Percentiles rank a stretch among this genome's conserved stretches.
phyloP scores from a whole-genome alignment of 768 basidiomycete genomes.

The Coprinopsis cinerea region DNA sequence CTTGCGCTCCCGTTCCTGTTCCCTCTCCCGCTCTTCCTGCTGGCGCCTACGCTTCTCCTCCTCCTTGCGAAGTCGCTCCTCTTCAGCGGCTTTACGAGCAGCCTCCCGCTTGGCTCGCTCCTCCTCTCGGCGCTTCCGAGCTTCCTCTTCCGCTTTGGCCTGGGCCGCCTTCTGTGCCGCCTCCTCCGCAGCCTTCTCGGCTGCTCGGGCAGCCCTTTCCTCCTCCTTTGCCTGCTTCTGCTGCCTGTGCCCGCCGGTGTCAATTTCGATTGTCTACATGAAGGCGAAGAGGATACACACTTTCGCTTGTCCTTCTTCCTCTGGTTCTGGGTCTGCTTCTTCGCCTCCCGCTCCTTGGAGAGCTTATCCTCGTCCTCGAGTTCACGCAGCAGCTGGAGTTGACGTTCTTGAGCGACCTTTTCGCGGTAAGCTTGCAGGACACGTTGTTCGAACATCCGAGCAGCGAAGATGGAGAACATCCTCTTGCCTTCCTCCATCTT shows the following conservation, averaged over 20 bases:
- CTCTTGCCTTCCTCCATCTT: slow-evolving; percentile 99
- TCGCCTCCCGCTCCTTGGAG: slow-evolving; percentile 82
- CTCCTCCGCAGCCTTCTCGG: slow-evolving; percentile 84
- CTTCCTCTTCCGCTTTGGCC: slow-evolving; percentile 73
- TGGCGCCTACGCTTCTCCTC: slow-evolving; percentile 75
- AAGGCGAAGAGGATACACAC: slow-evolving; percentile 30
- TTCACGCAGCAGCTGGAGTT: slow-evolving; percentile 87
- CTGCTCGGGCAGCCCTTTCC: slow-evolving; percentile 76
- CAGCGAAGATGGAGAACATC: slow-evolving; percentile 99
- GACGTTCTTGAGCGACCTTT: slow-evolving; percentile 93
- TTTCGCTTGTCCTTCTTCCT: slow-evolving; percentile 97
- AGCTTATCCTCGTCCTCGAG: slow-evolving; percentile 93
- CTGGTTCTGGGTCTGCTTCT: slow-evolving; percentile 94
- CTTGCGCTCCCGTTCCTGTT: slow-evolving; percentile 70
- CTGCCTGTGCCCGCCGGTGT: slow-evolving; percentile 43
- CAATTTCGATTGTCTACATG: neutral
- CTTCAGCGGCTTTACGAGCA: slow-evolving; percentile 69
- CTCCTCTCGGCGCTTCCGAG: slow-evolving; percentile 78
- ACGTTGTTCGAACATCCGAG: slow-evolving; percentile 98
- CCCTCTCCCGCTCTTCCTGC: slow-evolving; percentile 76
- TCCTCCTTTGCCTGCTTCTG: slow-evolving; percentile 93
- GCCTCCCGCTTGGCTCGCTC: slow-evolving; percentile 77
- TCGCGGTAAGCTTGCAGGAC: slow-evolving; percentile 96
- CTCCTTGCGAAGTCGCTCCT: slow-evolving; percentile 77
- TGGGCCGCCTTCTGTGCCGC: slow-evolving; percentile 73